These are phyloP conservation scores for Salmacisia buchloeana DNA, from an alignment of 1,284 basidiomycete genomes.

Conservation along the genomic window DNA sequence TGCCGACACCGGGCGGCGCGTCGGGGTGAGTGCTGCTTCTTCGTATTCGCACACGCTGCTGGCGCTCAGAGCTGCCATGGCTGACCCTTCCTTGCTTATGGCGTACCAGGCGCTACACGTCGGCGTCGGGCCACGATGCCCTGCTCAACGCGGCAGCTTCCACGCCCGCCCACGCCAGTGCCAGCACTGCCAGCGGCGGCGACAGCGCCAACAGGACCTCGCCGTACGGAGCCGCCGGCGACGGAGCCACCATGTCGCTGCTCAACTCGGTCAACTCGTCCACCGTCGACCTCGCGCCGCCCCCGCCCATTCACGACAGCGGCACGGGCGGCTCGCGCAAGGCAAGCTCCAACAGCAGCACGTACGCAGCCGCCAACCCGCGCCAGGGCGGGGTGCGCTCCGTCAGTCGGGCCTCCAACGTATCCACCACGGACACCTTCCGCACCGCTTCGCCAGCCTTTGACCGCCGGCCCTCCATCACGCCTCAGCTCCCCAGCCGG, in stretches of 20 bases:
- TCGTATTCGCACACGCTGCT: too few relatives aligned
- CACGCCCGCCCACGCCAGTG: not conserved
- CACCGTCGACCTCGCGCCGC: not conserved
- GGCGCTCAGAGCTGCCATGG: not conserved
- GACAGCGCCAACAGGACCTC: not conserved
- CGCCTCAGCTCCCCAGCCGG: too few relatives aligned
- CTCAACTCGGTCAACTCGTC: not conserved
- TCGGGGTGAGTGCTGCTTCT: too few relatives aligned
- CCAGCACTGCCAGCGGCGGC: too few relatives aligned
- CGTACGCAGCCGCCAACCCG: not conserved
- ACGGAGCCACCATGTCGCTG: too few relatives aligned
- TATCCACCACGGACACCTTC: not conserved
- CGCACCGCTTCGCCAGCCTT: not conserved
- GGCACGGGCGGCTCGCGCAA: not conserved
- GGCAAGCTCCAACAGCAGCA: not conserved
- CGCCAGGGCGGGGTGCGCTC: too few relatives aligned
- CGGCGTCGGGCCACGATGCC: not conserved
- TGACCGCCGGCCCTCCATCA: conserved; percentile 4
- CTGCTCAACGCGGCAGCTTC: not conserved
- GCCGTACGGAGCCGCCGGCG: not conserved
- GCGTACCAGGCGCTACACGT: not conserved
- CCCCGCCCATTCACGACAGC: not conserved
- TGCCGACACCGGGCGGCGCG: too few relatives aligned
- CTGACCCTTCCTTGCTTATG: not conserved
- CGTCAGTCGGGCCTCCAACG: not conserved